These are phyloP conservation scores for Colletotrichum trifolii DNA, from an alignment of 2,329 filamentous ascomycete genomes.

Conservation along the genomic window DNA sequence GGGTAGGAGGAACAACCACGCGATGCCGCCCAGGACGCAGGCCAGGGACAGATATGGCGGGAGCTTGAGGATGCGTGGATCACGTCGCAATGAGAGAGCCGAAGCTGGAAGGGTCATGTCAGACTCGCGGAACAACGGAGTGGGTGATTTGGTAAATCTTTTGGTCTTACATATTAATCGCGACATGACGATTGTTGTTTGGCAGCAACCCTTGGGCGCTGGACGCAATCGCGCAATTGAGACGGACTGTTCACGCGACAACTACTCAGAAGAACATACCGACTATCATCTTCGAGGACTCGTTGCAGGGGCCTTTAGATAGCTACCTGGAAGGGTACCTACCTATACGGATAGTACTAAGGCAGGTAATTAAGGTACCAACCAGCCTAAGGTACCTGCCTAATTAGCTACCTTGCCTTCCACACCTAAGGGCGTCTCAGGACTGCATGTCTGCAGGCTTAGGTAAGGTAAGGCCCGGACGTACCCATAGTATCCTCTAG, in stretches of 20 bases:
- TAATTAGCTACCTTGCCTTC: too few species aligned
- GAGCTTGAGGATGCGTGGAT: conserved; percentile 83
- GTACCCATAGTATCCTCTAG: too few species aligned
- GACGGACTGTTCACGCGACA: conserved; percentile 17
- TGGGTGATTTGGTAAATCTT: background rate
- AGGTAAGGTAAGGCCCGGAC: too few species aligned
- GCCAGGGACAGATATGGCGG: conserved; percentile 89
- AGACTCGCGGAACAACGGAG: conserved; percentile 15
- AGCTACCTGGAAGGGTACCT: too few species aligned
- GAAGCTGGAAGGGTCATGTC: conserved; percentile 58
- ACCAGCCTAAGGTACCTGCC: too few species aligned
- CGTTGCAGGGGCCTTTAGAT: too few species aligned
- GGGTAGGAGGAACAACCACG: conserved; percentile 90
- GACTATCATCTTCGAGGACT: conserved; percentile 23
- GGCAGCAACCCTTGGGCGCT: conserved; percentile 21
- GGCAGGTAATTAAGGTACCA: too few species aligned
- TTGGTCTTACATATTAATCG: conserved; percentile 62
- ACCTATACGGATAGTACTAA: too few species aligned
- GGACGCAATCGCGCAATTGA: conserved; percentile 18
- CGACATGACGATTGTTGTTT: conserved; percentile 55
- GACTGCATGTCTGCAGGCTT: too few species aligned
- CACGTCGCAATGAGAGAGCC: conserved; percentile 77
- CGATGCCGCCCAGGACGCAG: conserved; percentile 85
- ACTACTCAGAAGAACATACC: background rate
- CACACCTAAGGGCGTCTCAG: too few species aligned